phyloP scores from a whole-genome alignment of 495 filamentous ascomycete genomes.

The Annulohypoxylon bovei region DNA sequence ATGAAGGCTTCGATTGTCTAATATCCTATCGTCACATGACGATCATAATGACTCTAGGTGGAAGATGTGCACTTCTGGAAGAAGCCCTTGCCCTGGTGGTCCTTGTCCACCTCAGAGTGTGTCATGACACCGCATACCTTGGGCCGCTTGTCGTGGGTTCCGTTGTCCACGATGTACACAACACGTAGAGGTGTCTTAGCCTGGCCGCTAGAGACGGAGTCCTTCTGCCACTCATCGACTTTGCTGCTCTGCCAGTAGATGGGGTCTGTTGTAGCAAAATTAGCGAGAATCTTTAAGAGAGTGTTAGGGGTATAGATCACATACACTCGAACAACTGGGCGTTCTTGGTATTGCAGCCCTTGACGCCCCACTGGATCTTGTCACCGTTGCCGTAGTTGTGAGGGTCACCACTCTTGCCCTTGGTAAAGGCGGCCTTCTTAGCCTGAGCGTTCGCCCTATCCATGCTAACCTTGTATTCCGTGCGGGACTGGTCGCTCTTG shows the following conservation, averaged over 20 bases:
- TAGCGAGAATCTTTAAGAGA: neutral
- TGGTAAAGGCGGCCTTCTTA: neutral
- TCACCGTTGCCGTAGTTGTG: constrained; percentile 9
- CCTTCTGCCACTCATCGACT: neutral
- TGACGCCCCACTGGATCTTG: neutral
- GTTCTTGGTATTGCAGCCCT: constrained; percentile 1
- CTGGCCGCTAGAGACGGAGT: neutral
- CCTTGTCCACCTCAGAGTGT: neutral
- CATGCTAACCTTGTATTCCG: neutral
- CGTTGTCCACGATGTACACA: neutral
- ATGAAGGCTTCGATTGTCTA: neutral
- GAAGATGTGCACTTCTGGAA: constrained; percentile 2
- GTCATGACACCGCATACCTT: constrained; percentile 6
- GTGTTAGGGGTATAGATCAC: neutral
- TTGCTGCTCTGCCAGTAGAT: constrained; percentile 1
- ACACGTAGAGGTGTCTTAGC: constrained; percentile 1
- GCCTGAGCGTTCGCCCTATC: neutral
- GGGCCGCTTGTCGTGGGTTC: constrained; percentile 4
- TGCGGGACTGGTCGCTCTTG: neutral
- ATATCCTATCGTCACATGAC: no score
- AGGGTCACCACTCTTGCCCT: constrained; percentile 4
- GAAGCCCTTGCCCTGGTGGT: constrained; percentile 7
- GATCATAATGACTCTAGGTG: neutral
- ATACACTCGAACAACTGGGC: constrained; percentile 1
- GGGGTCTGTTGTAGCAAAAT: neutral